Conservation (phyloP, 306 rosid genomes). For the Cyclanthera cordifolia region DNA sequence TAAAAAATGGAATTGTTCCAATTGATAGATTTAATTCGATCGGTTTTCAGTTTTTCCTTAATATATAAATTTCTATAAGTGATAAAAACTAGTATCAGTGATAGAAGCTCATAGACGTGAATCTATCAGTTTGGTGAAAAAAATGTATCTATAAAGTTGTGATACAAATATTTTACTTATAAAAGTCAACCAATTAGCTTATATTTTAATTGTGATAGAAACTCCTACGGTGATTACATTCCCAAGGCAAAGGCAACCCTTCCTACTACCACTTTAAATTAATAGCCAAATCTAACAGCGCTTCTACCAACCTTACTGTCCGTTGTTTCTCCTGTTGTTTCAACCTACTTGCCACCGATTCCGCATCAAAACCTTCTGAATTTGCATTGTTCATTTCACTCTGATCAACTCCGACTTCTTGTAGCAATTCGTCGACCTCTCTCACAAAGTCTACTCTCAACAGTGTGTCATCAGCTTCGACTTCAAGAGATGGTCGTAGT, state of each 20-base stretch:
- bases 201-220: too few species aligned
- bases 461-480: constrained; percentile 54
- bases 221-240: background rate
- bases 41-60: too few species aligned
- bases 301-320: constrained; percentile 56
- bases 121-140: too few species aligned
- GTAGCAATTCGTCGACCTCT: constrained; percentile 76
- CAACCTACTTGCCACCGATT: constrained; percentile 66
- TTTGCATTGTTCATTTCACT: constrained; percentile 24
- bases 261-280: constrained; percentile 48
- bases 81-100: too few species aligned
- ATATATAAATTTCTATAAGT: too few species aligned
- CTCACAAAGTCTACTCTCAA: constrained; percentile 82
- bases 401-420: constrained; percentile 47
- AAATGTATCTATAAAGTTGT: too few species aligned
- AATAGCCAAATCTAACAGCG: constrained; percentile 65
- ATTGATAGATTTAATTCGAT: too few species aligned
- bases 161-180: too few species aligned
- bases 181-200: too few species aligned
- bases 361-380: constrained; percentile 46
- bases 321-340: constrained; percentile 83
- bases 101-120: too few species aligned
- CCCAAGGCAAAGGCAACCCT: background rate
- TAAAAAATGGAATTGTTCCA: too few species aligned
- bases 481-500: constrained; percentile 45